phyloP scores from a whole-genome alignment of 108 stramenopile species.

The Pseudonitzschia pungens region DNA sequence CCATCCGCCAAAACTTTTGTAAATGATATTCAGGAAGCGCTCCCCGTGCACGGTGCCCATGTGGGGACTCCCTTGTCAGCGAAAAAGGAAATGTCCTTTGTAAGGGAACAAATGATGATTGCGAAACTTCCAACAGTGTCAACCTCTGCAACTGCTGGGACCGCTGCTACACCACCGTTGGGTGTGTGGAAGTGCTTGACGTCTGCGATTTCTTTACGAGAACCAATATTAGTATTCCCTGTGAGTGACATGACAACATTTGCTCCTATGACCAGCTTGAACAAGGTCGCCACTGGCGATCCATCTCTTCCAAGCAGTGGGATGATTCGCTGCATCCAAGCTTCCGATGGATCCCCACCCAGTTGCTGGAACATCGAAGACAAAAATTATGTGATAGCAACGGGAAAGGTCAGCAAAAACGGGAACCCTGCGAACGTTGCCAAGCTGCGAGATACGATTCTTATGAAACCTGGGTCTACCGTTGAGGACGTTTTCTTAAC shows the following conservation, averaged over 20 bases:
- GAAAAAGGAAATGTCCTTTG: conserved; percentile 71
- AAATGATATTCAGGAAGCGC: conserved; percentile 39
- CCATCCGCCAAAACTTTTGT: conserved; percentile 47
- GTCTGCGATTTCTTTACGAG: conserved; percentile 56
- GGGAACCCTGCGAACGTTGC: background rate
- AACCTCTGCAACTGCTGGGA: background rate
- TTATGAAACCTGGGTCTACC: conserved; percentile 87
- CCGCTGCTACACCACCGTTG: conserved; percentile 3
- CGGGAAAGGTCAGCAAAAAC: conserved; percentile 3
- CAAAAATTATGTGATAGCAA: conserved; percentile 21
- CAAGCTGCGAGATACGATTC: conserved; percentile 64
- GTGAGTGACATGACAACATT: conserved; percentile 69
- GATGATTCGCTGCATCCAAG: conserved; percentile 60
- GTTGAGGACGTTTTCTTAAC: conserved; percentile 77
- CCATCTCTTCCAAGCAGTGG: conserved; percentile 67
- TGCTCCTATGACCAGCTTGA: conserved; percentile 64
- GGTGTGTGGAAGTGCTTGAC: conserved; percentile 80
- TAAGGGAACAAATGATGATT: conserved; percentile 40
- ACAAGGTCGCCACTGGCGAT: conserved; percentile 47
- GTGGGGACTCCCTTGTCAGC: conserved; percentile 70
- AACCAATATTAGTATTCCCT: conserved; percentile 77
- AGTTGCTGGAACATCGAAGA: conserved; percentile 55
- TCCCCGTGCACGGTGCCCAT: conserved; percentile 82
- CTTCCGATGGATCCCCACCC: conserved; percentile 64
- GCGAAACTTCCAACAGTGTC: conserved; percentile 6